Evolutionary conservation across 805 yeast species (phyloP), one percentile per base, ranked within the genome.

Genomic region (Kregervanrija pseudodelftensis): DNA sequence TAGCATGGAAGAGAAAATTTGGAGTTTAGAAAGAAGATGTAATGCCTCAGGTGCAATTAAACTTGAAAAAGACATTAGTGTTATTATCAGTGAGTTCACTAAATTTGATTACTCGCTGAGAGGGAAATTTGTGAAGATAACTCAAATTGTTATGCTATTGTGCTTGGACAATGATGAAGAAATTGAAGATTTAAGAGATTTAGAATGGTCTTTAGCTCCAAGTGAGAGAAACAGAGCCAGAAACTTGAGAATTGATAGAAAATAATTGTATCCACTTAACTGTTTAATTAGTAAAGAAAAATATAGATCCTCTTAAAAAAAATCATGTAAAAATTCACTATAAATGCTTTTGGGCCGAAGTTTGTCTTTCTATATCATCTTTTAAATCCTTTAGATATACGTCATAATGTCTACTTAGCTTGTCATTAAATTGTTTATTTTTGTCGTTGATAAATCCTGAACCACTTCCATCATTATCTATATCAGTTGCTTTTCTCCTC

Each of bases 31-130:
- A 40, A 76, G 77, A 42, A 79, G 77, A 51, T 77, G 88, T 48
- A 89, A 86, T 57, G 95, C 85, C 53, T 64, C 85, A 36, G 98
- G 97, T 1, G 80, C 95, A 0, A 73, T 88, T 14, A 84, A 81
- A 51, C 67, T 93, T 41, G 98, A 93, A 51, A 78, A 85, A 47
- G 96, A 90, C 58, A 66, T 89, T 16, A 78, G 89, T 39, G 70
- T 77, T 28, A 72, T 91, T 32, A 85, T 93, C 41, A 75, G 81
- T 38, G 83, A 82, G 46, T 74, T 86, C 5, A 82, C 95, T 40
- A 82, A 79, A 41, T 77, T 79, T 45, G 72, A 82, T 56, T 91
- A 89, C 62, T 74, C 75, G 33, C 66, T 89, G 53, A 71, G 96
- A 48, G 93, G 87, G 48, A 76, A 77, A 53, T 91, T 91, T 58